Evolutionary conservation across 495 filamentous ascomycete genomes (phyloP), one percentile per base, ranked within the genome.

Genomic region (Gamarada debralockiae): DNA sequence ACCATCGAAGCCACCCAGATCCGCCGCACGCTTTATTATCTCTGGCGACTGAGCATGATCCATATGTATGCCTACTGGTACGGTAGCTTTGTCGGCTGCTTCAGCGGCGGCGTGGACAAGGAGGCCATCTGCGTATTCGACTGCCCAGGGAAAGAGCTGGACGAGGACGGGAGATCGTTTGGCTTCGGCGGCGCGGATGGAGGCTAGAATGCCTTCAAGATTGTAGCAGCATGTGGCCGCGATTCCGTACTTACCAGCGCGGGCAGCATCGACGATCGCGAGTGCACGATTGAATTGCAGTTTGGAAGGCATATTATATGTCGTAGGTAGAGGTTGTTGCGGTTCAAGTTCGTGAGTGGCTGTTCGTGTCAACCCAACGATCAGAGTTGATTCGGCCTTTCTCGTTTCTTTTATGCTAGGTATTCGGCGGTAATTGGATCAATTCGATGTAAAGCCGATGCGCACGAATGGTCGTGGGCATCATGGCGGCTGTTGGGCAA

Each of bases 71-170:
- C 82, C 81, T 5, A 90, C 74, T 23, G 87, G 87, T 18, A 90
- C 86, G 7, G 67, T 71, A 60, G 87, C 88, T 42, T 69, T 75
- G 61, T 76, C 75, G 18, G 78, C 78, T 14, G 83, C 82, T 29
- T 29, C 27, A 57, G 81, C 74, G 39, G 82, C 82, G 29, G 81
- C 83, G 10, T 81, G 79, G 65, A 84, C 78, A 24, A 86, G 78
- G 48, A 81, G 80, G 61, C 77, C 71, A 60, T 39, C 65, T 1
- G 59, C 67, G 33, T 69, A 71, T 71, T 81, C 69, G 67, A 87
- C 67, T 0, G 89, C 86, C 89, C 89, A 95, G 48, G 89, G 89
- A 72, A 95, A 92, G 66, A 95, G 84, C 27, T 88, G 83, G 61
- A 95, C 80, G 80, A 90, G 89, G 52, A 85, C 82, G 0, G 89